Conservation (phyloP, 2,329 filamentous ascomycete species). For the Colletotrichum costaricense region DNA sequence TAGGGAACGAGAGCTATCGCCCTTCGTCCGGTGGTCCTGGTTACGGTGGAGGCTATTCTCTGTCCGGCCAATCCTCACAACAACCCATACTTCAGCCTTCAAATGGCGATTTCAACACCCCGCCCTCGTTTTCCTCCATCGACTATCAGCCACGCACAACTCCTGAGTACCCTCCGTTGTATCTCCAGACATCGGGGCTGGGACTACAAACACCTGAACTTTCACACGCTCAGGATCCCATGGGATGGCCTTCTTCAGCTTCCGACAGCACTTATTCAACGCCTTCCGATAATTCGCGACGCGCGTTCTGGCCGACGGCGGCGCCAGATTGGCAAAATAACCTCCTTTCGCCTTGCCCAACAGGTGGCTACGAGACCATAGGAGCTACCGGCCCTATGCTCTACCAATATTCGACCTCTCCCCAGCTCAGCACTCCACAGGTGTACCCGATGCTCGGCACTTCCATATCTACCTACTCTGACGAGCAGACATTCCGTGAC, state of each 20-base stretch:
- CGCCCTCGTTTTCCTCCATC: slow-evolving; percentile 18
- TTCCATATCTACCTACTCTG: slow-evolving; percentile 49
- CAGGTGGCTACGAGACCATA: slow-evolving; percentile 41
- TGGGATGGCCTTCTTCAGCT: slow-evolving; percentile 57
- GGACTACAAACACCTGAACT: slow-evolving; percentile 34
- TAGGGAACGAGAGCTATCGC: slow-evolving; percentile 32
- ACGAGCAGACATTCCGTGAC: slow-evolving; percentile 49
- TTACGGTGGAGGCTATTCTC: slow-evolving; percentile 30
- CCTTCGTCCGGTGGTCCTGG: slow-evolving; percentile 26
- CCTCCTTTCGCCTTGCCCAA: slow-evolving; percentile 43
- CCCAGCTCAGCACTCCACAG: slow-evolving; percentile 41
- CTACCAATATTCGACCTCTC: slow-evolving; percentile 44
- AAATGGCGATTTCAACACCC: slow-evolving; percentile 15
- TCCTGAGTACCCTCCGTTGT: slow-evolving; percentile 27
- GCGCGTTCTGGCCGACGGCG: slow-evolving; percentile 38
- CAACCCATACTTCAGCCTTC: slow-evolving; percentile 27
- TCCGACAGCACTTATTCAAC: slow-evolving; percentile 61
- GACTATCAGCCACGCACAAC: slow-evolving; percentile 37
- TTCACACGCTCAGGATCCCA: slow-evolving; percentile 46
- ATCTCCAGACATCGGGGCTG: slow-evolving; percentile 31
- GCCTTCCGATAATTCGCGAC: slow-evolving; percentile 51
- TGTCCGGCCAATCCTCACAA: slow-evolving; percentile 25
- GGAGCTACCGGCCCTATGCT: slow-evolving; percentile 40
- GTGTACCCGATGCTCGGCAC: slow-evolving; percentile 50
- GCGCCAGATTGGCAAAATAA: slow-evolving; percentile 46